Base-by-base conservation (phyloP, 2,329 filamentous ascomycete species). In the Fonsecaea nubica region DNA sequence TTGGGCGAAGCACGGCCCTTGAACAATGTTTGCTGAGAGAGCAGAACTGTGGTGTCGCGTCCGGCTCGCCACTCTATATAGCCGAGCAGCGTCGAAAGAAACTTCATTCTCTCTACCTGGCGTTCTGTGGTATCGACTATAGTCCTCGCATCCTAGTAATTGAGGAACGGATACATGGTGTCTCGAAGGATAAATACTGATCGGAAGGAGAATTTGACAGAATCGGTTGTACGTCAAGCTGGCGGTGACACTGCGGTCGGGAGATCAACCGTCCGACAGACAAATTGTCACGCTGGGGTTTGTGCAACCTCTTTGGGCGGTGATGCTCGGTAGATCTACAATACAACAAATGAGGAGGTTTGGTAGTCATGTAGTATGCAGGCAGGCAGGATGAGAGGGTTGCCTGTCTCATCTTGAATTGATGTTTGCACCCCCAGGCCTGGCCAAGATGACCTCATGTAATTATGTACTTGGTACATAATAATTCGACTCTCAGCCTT, bases 181-280 rank as follows among this genome's bases (percentile, higher is more conserved):
- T 36, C 30, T 55, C 18, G n/a, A 35, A 55, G 53, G 18, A 35
- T 32, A 54, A 32, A 30, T 21, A 32, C n/a, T 10, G 15, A 33
- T 13, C 50, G 57, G 15, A 36, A 45, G 12, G 42, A 50, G 30
- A 33, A 48, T 30, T 30, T 21, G 32, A 21, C 9, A 32, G 57
- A 59, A 4, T 30, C 45, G 30, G 40, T 25, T 30, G 50, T 59
- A 32, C 13, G 42, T 50, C 40, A 18, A 50, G 45, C 45, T 7
- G 9, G 3, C 15, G n/a, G 30, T 45, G 13, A 25, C 40, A 21
- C 9, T 15, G 25, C 18, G 6, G 30, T 36, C 57, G 57, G 57
- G 25, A 48, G 57, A 59, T 59, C 57, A 50, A 50, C 57, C n/a
- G 21, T 10, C 57, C 57, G 40, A 59, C 40, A 45, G 30, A 32